A percentile compares a stretch with the other conserved stretches of the same genome.
phyloP scores from a whole-genome alignment of 2,329 filamentous ascomycete genomes.

The Colletotrichum graminicola region DNA sequence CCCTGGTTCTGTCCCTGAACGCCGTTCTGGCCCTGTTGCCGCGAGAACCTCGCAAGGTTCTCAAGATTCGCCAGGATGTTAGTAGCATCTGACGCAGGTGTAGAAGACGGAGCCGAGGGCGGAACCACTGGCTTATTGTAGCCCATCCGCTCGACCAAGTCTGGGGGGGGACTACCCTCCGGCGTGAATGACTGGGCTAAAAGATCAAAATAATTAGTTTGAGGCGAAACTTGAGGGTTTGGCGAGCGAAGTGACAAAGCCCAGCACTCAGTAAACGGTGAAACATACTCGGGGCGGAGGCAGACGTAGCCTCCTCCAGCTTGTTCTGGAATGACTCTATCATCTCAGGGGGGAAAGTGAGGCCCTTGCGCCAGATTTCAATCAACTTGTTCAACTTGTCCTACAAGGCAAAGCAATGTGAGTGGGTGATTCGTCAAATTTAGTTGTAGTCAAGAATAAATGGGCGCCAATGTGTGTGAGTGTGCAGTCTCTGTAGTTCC shows the following conservation, averaged over 20 bases:
- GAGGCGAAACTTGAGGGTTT: background rate
- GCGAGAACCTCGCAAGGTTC: slow-evolving; percentile 61
- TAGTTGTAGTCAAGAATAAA: background rate
- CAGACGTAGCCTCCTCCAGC: slow-evolving; percentile 71
- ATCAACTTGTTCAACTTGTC: slow-evolving; percentile 96
- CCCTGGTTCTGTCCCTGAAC: slow-evolving; percentile 45
- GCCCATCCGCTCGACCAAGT: slow-evolving; percentile 56
- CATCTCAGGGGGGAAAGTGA: slow-evolving; percentile 87
- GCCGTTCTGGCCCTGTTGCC: slow-evolving; percentile 48
- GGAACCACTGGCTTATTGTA: slow-evolving; percentile 45
- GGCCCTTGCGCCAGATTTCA: slow-evolving; percentile 97
- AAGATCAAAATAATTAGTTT: slow-evolving; percentile 27
- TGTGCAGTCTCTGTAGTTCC: background rate
- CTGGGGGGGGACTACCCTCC: slow-evolving; percentile 69
- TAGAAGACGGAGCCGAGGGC: slow-evolving; percentile 53
- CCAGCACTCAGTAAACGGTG: slow-evolving; percentile 31
- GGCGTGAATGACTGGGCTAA: slow-evolving; percentile 79
- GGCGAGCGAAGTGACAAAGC: slow-evolving; percentile 28
- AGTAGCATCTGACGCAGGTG: slow-evolving; percentile 59
- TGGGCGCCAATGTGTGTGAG: background rate
- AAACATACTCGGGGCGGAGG: slow-evolving; percentile 70
- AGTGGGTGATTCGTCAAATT: slow-evolving; percentile 46
- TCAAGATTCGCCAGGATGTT: slow-evolving; percentile 86
- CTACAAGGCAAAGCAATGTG: slow-evolving; percentile 69
- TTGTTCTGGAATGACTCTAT: slow-evolving; percentile 86